Base-by-base conservation (phyloP, 2,329 filamentous ascomycete species). In the Colletotrichum abscissum region DNA sequence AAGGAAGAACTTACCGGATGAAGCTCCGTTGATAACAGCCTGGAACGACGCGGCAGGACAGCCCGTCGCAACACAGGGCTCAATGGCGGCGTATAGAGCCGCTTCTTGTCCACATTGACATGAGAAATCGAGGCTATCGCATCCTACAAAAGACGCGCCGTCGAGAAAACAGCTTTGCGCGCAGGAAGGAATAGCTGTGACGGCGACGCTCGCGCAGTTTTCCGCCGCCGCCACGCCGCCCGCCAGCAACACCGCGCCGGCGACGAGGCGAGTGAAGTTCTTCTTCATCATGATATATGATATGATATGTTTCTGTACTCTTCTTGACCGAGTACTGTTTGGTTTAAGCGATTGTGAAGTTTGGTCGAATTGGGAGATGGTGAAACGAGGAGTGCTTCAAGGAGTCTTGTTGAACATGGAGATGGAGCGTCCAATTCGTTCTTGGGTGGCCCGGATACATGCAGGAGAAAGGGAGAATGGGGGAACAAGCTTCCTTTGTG, bases 11-110 rank as follows among this genome's bases (percentile, higher is more conserved):
- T 33, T 49, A 72, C 72, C 72, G 2, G 72, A 63, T 3, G 72
- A 71, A 3, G 79, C 79, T 9, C 79, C 80, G 14, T 70, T 69
- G 49, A 80, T 78, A 5, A 81, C 78, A 26, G 74, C 77, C 16
- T 74, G 74, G 26, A 80, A 69, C 1, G 76, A 76, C 3, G 69
- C 75, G 6, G 76, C 56, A 1, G 75, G 76, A 52, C 80, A 81
- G 3, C 76, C 77, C 0, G 76, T 79, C 1, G 76, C 75, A 1
- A 81, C 78, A 60, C 79, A 81, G 11, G 79, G 79, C 16, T 78
- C 74, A 35, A 80, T 74, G 28, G 78, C 72, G 42, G 73, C 59
- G 3, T 78, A 77, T 1, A 81, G 69, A 12, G 73, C 75, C 28
- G 73, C 69, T 6, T 75, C 76, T 14, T 75, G 65, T 19, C 77